A percentile compares a stretch with the other conserved stretches of the same genome.
phyloP scores from a whole-genome alignment of 23 red algal species.

The Gracilariopsis chorda region DNA sequence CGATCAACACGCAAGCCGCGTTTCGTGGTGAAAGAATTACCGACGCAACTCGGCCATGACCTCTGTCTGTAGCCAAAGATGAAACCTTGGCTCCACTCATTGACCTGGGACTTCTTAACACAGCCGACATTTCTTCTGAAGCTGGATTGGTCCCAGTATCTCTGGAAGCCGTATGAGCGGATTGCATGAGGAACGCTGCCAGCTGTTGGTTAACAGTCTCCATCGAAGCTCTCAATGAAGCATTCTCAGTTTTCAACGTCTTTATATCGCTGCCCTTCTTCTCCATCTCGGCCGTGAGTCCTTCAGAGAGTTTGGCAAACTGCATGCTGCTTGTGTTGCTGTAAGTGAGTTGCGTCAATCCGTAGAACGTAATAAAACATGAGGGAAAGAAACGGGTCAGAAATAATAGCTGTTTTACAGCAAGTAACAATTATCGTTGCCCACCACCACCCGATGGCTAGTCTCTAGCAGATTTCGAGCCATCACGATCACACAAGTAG shows the following conservation, averaged over 20 bases:
- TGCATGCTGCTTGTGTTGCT: constrained; percentile 32
- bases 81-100: background rate
- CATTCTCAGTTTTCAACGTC: background rate
- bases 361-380: too few species aligned
- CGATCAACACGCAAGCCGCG: background rate
- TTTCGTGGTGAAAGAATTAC: constrained; percentile 13
- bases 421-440: too few species aligned
- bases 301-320: constrained; percentile 28
- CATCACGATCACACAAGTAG: too few species aligned
- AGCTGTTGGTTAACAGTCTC: constrained; percentile 35
- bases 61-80: background rate
- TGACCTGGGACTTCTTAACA: background rate
- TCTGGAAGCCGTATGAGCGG: background rate
- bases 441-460: too few species aligned
- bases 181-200: constrained; percentile 24
- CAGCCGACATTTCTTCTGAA: constrained; percentile 3
- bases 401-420: too few species aligned
- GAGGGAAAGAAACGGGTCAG: too few species aligned
- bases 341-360: constrained; percentile 15
- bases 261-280: constrained; percentile 39
- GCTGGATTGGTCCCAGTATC: constrained; percentile 10
- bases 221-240: background rate
- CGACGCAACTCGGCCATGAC: constrained; percentile 14
- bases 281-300: constrained; percentile 27
- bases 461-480: too few species aligned